Evolutionary conservation across 345 rosid genomes (phyloP).

Genomic region (Eucalyptus regnans): DNA sequence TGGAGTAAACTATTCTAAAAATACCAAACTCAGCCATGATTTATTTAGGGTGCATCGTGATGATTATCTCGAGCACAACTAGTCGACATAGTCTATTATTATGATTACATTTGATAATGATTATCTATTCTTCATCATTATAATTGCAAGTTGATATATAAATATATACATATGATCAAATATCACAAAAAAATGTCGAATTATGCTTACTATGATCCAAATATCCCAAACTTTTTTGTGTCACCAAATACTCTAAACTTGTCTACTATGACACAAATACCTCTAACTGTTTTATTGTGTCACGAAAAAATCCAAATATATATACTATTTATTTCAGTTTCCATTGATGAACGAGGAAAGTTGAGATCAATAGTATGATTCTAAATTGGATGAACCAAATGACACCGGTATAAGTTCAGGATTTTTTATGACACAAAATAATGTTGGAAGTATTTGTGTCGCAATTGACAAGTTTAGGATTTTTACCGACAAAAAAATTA

Average conservation of each 20-base stretch:
- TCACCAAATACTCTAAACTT: no score
- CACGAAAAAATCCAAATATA: no score
- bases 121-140: background rate
- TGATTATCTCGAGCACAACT: background rate
- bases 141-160: background rate
- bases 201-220: no score
- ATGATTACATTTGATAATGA: background rate
- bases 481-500: no score
- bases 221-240: accelerated
- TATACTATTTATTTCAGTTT: no score
- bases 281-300: no score
- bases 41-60: background rate
- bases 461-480: accelerated
- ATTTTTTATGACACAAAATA: no score
- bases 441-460: no score
- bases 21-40: background rate
- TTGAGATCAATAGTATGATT: no score
- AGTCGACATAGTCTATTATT: background rate
- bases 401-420: accelerated
- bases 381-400: accelerated
- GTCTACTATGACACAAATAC: no score
- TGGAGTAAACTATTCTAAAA: background rate
- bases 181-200: no score
- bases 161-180: background rate
- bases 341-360: no score